Evolutionary conservation across 1,284 basidiomycete species (phyloP).

Genomic region (Somion occarium): DNA sequence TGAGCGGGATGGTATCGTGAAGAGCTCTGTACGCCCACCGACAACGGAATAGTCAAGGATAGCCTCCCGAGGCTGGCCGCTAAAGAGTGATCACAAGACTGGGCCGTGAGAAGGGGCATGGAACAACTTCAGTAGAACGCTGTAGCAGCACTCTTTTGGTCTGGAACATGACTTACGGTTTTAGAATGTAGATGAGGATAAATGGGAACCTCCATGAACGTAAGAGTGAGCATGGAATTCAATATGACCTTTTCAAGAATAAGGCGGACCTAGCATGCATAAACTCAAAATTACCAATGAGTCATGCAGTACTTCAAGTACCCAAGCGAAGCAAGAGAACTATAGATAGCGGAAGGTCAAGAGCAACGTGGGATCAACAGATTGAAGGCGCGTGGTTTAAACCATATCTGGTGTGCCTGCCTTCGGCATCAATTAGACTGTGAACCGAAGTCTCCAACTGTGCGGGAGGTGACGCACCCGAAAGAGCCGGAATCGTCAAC

Average conservation of each 20-base stretch:
- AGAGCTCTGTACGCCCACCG: too few relatives aligned
- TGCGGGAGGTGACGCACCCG: background rate
- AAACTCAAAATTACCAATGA: background rate
- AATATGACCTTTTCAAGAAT: background rate
- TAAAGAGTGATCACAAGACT: too few relatives aligned
- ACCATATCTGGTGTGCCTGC: background rate
- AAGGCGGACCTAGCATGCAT: too few relatives aligned
- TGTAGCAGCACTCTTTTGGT: too few relatives aligned
- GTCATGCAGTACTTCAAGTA: background rate
- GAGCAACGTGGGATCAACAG: conserved; percentile 1
- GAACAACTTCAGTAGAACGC: too few relatives aligned
- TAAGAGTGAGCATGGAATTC: background rate
- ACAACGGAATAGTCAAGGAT: too few relatives aligned
- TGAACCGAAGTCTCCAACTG: background rate
- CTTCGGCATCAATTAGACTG: background rate
- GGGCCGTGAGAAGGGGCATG: too few relatives aligned
- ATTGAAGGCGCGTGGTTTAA: background rate
- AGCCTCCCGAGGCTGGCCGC: too few relatives aligned
- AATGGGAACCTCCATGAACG: background rate
- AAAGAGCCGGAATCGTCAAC: background rate
- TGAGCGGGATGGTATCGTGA: too few relatives aligned
- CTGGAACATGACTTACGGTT: too few relatives aligned
- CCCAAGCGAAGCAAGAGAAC: background rate
- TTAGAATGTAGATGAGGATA: too few relatives aligned
- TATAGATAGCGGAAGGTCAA: background rate